Evolutionary conservation across 257 asterid genomes (phyloP).

Genomic region (Perilla frutescens): DNA sequence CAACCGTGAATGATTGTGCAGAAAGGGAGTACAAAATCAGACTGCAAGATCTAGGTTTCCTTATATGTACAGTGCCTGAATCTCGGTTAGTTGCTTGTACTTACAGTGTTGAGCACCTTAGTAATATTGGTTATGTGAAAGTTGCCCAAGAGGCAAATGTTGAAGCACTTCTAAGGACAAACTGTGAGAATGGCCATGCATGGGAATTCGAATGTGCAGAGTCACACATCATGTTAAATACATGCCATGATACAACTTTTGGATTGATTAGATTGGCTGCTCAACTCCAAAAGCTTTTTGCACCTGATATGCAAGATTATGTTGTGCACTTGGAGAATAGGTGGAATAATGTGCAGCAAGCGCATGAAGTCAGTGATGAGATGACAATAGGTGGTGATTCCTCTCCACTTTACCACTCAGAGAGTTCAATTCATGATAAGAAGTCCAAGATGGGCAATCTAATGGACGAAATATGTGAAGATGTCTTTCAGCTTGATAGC

Average conservation of each 20-base stretch:
- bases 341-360: slow-evolving; percentile 78
- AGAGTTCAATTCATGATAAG: slow-evolving; percentile 47
- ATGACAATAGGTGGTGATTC: slow-evolving; percentile 42
- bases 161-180: slow-evolving; percentile 69
- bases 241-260: slow-evolving; percentile 81
- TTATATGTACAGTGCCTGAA: slow-evolving; percentile 55
- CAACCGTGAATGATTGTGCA: slow-evolving; percentile 48
- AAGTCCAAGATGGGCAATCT: slow-evolving; percentile 52
- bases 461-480: slow-evolving; percentile 90
- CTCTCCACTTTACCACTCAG: slow-evolving; percentile 49
- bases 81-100: slow-evolving; percentile 44
- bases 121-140: slow-evolving; percentile 79
- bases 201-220: slow-evolving; percentile 91
- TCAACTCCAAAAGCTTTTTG: slow-evolving; percentile 87
- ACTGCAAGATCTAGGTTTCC: slow-evolving; percentile 85
- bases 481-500: slow-evolving; percentile 68
- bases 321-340: slow-evolving; percentile 90
- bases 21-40: slow-evolving; percentile 63
- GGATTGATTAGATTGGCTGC: slow-evolving; percentile 74
- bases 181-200: slow-evolving; percentile 57
- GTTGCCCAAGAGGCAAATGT: slow-evolving; percentile 81
- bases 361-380: slow-evolving; percentile 50
- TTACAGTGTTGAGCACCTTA: slow-evolving; percentile 71
- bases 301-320: slow-evolving; percentile 88
- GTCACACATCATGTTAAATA: slow-evolving; percentile 64